These are phyloP conservation scores for Globisporangium canariense DNA, from an alignment of 352 stramenopile species.

Conservation along the genomic window DNA sequence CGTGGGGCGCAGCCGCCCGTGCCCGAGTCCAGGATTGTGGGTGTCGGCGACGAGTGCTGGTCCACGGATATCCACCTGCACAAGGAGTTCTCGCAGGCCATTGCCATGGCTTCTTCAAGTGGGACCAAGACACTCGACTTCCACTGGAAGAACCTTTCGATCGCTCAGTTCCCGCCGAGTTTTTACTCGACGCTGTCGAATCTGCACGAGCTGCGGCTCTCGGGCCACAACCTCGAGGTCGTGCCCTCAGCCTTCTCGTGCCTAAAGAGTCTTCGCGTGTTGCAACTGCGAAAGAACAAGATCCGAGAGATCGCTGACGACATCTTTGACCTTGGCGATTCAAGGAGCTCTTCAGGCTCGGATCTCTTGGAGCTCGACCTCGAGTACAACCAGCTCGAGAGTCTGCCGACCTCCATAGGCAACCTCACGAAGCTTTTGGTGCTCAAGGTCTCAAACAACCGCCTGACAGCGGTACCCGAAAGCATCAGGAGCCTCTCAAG, in stretches of 20 bases:
- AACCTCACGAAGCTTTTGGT: slow-evolving; percentile 37
- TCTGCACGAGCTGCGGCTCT: slow-evolving; percentile 58
- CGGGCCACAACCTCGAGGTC: slow-evolving; percentile 43
- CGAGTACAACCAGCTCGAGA: slow-evolving; percentile 56
- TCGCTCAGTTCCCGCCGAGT: slow-evolving; percentile 33
- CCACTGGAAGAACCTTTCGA: slow-evolving; percentile 63
- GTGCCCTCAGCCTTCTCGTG: slow-evolving; percentile 35
- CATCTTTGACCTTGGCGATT: slow-evolving; percentile 26
- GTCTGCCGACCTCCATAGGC: slow-evolving; percentile 38
- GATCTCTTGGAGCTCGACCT: slow-evolving; percentile 56
- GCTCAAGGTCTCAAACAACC: slow-evolving; percentile 50
- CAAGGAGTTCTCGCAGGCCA: slow-evolving; percentile 40
- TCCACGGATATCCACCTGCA: slow-evolving; percentile 70
- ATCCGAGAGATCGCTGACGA: slow-evolving; percentile 42
- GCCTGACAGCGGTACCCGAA: slow-evolving; percentile 31
- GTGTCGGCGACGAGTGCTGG: slow-evolving; percentile 54
- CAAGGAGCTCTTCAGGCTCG: slow-evolving; percentile 3
- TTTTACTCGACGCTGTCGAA: slow-evolving; percentile 46
- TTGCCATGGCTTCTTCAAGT: slow-evolving; percentile 29
- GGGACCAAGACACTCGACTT: slow-evolving; percentile 39
- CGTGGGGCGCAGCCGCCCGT: slow-evolving; percentile 31
- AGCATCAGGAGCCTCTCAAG: slow-evolving; percentile 30
- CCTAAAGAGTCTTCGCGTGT: slow-evolving; percentile 41
- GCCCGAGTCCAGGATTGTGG: slow-evolving; percentile 33
- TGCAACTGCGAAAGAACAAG: slow-evolving; percentile 63